Evolutionary conservation across 2,329 filamentous ascomycete species (phyloP).

Genomic region (Zasmidium citrigriseum): DNA sequence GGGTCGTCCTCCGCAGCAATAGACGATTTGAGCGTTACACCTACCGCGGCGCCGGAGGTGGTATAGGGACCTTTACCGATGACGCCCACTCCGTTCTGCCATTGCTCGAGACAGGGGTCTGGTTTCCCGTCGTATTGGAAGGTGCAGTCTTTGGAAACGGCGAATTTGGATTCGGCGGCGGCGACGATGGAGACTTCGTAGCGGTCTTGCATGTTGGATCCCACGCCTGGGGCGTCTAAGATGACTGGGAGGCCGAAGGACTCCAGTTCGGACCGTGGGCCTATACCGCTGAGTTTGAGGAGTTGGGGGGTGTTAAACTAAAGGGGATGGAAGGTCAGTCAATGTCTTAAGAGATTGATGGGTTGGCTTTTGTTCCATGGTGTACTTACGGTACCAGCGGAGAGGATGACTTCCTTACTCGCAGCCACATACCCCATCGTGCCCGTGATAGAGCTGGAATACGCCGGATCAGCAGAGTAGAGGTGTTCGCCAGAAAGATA

Average conservation of each 20-base stretch:
- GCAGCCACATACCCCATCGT: constrained; percentile 44
- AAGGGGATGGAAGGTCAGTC: too few relatives aligned
- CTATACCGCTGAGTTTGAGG: constrained; percentile 66
- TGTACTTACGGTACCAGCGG: constrained; percentile 56
- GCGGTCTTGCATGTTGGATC: constrained; percentile 65
- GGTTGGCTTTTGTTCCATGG: too few relatives aligned
- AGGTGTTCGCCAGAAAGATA: constrained; percentile 43
- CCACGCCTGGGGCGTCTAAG: constrained; percentile 62
- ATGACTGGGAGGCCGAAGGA: constrained; percentile 57
- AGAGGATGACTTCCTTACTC: constrained; percentile 48
- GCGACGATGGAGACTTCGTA: constrained; percentile 54
- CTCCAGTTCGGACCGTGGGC: constrained; percentile 55
- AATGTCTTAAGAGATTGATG: too few relatives aligned
- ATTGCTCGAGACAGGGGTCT: constrained; percentile 48
- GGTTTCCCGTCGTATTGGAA: constrained; percentile 30
- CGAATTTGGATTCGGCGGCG: constrained; percentile 39
- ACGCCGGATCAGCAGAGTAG: constrained; percentile 42
- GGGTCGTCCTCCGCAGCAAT: constrained; percentile 43
- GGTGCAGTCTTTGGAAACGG: constrained; percentile 42
- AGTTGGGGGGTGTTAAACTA: constrained; percentile 68
- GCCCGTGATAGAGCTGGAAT: constrained; percentile 33
- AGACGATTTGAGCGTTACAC: constrained; percentile 43
- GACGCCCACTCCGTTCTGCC: constrained; percentile 40
- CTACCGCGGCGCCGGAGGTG: constrained; percentile 57
- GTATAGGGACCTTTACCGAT: constrained; percentile 45